Percentiles rank a stretch among this genome's conserved stretches.
Conservation (phyloP, 192 early-diverging fungal species). For the Entomortierella parvispora region DNA sequence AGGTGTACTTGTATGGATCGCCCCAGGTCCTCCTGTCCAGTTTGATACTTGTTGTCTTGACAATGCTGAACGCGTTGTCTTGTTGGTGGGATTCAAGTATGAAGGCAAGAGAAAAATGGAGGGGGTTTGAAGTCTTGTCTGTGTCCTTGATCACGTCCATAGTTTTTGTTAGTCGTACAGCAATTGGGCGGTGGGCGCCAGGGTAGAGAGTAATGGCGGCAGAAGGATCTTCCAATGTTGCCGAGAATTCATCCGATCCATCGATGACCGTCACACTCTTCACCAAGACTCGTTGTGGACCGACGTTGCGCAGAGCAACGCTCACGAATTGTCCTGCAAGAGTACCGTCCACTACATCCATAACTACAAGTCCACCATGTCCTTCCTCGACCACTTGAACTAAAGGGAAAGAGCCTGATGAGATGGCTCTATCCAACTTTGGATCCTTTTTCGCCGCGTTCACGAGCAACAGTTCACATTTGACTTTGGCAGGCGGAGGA, state of each 20-base stretch:
- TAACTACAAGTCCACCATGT: constrained; percentile 20
- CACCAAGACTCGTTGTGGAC: constrained; percentile 16
- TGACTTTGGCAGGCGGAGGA: constrained; percentile 46
- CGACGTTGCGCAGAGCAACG: constrained; percentile 44
- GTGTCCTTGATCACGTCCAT: neutral
- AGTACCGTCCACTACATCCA: constrained; percentile 34
- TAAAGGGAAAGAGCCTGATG: neutral
- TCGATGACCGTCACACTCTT: constrained; percentile 11
- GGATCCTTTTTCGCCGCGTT: neutral
- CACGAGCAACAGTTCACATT: constrained; percentile 9
- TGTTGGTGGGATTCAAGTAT: neutral
- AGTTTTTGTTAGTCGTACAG: neutral
- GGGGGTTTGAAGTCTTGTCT: neutral
- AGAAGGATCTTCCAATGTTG: neutral
- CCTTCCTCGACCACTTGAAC: constrained; percentile 32
- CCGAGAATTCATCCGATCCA: constrained; percentile 8
- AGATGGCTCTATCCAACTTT: neutral
- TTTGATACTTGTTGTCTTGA: constrained; percentile 8
- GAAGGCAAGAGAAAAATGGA: constrained; percentile 17
- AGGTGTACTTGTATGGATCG: constrained; percentile 74
- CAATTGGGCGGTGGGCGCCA: constrained; percentile 26
- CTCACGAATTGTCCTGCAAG: constrained; percentile 49
- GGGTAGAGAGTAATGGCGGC: constrained; percentile 8
- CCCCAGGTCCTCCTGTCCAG: constrained; percentile 53
- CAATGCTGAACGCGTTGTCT: neutral